Conservation (phyloP, 257 asterid species). For the Nicotiana obtusifolia region DNA sequence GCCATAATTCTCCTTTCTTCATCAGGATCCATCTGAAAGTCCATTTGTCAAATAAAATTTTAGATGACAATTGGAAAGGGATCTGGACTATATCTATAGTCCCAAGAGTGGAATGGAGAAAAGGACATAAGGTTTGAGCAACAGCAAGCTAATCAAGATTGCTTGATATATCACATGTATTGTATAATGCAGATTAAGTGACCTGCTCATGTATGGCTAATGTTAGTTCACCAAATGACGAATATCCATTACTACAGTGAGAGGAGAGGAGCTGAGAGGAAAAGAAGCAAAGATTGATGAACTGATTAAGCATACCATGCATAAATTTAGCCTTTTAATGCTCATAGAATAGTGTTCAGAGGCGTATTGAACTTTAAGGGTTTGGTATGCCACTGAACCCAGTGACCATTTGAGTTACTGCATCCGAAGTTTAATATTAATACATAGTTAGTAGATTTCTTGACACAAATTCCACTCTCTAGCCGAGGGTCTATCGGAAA, state of each 20-base stretch:
- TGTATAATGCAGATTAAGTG: not conserved
- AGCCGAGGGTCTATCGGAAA: too few relatives aligned
- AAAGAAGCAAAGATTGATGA: not conserved
- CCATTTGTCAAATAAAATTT: not conserved
- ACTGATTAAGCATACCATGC: not conserved
- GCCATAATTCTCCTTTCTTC: slow-evolving; percentile 85
- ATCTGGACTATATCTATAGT: not conserved
- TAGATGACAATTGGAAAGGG: not conserved
- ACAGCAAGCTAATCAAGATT: not conserved
- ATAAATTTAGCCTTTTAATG: too few relatives aligned
- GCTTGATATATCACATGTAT: not conserved
- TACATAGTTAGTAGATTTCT: too few relatives aligned
- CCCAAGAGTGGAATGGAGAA: not conserved
- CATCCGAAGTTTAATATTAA: too few relatives aligned
- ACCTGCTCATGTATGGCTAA: not conserved
- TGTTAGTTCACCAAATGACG: not conserved
- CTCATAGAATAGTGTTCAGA: too few relatives aligned
- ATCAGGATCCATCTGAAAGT: slow-evolving; percentile 71
- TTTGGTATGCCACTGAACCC: too few relatives aligned
- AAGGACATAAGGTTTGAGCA: not conserved
- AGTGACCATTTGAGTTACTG: too few relatives aligned
- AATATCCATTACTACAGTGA: not conserved
- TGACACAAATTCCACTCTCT: too few relatives aligned
- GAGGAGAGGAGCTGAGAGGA: not conserved
- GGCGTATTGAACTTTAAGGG: too few relatives aligned